phyloP scores from a whole-genome alignment of 805 yeast species.

The Saccharomycopsis schoenii region DNA sequence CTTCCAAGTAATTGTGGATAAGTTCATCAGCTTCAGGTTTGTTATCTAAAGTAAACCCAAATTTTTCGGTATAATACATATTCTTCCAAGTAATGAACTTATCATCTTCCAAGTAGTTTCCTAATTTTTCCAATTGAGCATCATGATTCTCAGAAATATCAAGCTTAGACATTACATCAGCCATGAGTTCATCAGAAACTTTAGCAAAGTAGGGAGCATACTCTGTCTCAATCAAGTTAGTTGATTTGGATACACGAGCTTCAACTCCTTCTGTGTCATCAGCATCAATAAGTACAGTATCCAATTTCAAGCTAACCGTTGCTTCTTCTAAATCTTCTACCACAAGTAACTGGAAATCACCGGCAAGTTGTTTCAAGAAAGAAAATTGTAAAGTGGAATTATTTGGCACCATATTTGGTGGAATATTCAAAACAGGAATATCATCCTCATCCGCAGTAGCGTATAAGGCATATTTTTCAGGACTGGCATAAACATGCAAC shows the following conservation, averaged over 20 bases:
- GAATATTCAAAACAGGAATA: conserved; percentile 38
- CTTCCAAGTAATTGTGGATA: conserved; percentile 80
- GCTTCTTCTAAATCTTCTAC: conserved; percentile 48
- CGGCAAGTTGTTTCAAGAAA: conserved; percentile 53
- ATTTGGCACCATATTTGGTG: conserved; percentile 35
- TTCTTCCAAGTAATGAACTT: conserved; percentile 80
- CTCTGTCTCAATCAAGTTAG: conserved; percentile 42
- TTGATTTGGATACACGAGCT: conserved; percentile 40
- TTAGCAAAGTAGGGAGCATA: conserved; percentile 52
- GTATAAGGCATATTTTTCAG: neutral
- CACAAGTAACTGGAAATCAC: conserved; percentile 56
- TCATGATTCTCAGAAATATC: conserved; percentile 24
- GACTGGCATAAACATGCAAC: conserved; percentile 25
- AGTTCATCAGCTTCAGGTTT: conserved; percentile 49
- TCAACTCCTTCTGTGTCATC: conserved; percentile 33
- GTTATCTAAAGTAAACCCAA: conserved; percentile 57
- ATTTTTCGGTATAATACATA: conserved; percentile 72
- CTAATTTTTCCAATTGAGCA: conserved; percentile 20
- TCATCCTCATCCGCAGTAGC: conserved; percentile 21
- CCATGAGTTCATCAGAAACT: conserved; percentile 45
- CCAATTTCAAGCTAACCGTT: conserved; percentile 19
- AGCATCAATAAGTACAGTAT: conserved; percentile 18
- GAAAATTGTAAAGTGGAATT: conserved; percentile 34
- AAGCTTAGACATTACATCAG: conserved; percentile 26
- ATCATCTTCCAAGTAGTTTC: conserved; percentile 55